Percentiles rank a stretch among this genome's conserved stretches.
Evolutionary conservation across 2,329 filamentous ascomycete genomes (phyloP).

Genomic region (Chrysosporium keratinophilum): DNA sequence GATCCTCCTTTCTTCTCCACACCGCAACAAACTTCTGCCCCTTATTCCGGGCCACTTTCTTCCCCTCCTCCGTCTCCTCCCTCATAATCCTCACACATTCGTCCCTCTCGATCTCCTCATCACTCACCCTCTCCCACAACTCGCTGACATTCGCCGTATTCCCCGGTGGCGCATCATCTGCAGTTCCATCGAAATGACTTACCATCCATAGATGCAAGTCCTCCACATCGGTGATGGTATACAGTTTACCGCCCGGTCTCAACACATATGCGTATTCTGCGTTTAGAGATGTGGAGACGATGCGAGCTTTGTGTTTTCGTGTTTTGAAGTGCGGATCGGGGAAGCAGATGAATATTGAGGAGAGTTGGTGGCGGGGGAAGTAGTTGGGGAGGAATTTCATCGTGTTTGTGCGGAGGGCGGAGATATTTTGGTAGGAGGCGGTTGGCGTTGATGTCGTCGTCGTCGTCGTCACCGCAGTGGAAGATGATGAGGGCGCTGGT

Average conservation of each 20-base stretch:
- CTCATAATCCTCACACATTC: slow-evolving; percentile 55
- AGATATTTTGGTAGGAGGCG: slow-evolving; percentile 67
- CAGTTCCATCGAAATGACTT: slow-evolving; percentile 64
- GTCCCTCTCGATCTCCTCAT: slow-evolving; percentile 44
- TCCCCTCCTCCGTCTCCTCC: slow-evolving; percentile 86
- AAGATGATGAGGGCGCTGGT: not conserved
- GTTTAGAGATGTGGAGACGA: slow-evolving; percentile 77
- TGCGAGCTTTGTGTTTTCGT: slow-evolving; percentile 91
- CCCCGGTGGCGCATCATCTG: slow-evolving; percentile 71
- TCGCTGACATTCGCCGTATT: slow-evolving; percentile 47
- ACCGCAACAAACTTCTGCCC: slow-evolving; percentile 86
- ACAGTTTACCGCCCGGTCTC: slow-evolving; percentile 72
- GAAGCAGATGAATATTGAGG: slow-evolving; percentile 94
- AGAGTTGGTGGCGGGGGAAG: slow-evolving; percentile 69
- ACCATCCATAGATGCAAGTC: slow-evolving; percentile 93
- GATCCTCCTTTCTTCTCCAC: slow-evolving; percentile 71
- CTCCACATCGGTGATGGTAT: slow-evolving; percentile 96
- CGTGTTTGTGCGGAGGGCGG: slow-evolving; percentile 80
- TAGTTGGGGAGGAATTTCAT: slow-evolving; percentile 99
- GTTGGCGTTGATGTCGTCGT: not conserved
- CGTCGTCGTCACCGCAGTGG: not conserved
- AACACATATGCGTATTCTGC: slow-evolving; percentile 89
- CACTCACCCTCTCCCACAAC: slow-evolving; percentile 64
- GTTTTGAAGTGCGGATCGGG: slow-evolving; percentile 97
- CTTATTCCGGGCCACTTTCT: slow-evolving; percentile 86